Evolutionary conservation across 768 basidiomycete genomes (phyloP).

Genomic region (Termitomyces sp.): DNA sequence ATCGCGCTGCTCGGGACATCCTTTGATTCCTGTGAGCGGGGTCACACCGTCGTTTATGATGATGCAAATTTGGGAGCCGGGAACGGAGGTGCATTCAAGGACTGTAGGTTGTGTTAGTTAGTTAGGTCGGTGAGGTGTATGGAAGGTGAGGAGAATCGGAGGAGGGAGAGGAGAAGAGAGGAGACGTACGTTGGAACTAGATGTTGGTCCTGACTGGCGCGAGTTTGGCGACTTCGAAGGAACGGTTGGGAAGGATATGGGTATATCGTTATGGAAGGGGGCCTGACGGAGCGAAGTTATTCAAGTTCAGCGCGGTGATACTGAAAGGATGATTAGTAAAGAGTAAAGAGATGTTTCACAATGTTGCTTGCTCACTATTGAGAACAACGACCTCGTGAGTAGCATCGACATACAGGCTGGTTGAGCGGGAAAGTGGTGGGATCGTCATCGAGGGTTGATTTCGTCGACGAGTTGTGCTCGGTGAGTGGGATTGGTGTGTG

Average conservation of each 20-base stretch:
- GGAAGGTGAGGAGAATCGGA: background rate
- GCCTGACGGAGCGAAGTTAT: constrained; percentile 65
- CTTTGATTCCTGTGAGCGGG: too few relatives aligned
- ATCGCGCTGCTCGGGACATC: too few relatives aligned
- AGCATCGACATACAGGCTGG: constrained; percentile 83
- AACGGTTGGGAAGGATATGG: constrained; percentile 61
- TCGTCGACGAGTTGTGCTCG: constrained; percentile 79
- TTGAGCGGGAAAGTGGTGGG: constrained; percentile 68
- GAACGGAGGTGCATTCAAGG: constrained; percentile 53
- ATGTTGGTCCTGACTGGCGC: constrained; percentile 91
- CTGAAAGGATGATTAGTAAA: constrained; percentile 30
- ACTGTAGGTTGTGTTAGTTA: constrained; percentile 39
- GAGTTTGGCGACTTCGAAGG: constrained; percentile 74
- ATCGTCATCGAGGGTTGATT: constrained; percentile 74
- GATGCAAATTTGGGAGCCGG: constrained; percentile 55
- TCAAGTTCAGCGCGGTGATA: constrained; percentile 82
- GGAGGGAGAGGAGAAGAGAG: too few relatives aligned
- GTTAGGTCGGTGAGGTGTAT: background rate
- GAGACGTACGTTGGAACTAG: constrained; percentile 75
- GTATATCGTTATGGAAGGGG: constrained; percentile 75
- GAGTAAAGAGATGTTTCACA: constrained; percentile 24
- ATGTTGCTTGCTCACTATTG: too few relatives aligned
- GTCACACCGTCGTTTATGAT: too few relatives aligned
- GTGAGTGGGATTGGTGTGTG: constrained; percentile 70
- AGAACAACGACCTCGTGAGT: constrained; percentile 93